Percentiles rank a stretch among this genome's conserved stretches.
phyloP scores from a whole-genome alignment of 345 rosid genomes.

The Boechera stricta region DNA sequence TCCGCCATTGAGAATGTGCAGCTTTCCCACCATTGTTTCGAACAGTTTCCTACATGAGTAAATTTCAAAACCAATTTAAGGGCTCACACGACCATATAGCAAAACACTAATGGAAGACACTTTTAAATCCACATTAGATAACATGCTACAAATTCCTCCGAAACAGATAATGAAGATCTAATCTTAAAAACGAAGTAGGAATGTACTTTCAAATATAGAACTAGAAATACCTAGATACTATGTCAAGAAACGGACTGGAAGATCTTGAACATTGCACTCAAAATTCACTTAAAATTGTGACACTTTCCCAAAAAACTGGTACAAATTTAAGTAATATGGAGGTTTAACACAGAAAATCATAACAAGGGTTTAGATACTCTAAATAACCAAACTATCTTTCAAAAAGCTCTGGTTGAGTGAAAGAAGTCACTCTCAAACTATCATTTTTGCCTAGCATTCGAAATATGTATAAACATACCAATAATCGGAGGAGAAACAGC shows the following conservation, averaged over 20 bases:
- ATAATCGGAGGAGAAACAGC: conserved; percentile 10
- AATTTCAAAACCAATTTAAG: conserved; percentile 33
- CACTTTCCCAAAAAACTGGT: conserved; percentile 12
- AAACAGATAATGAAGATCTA: conserved; percentile 25
- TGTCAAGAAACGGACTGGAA: conserved; percentile 27
- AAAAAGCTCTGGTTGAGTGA: conserved; percentile 26
- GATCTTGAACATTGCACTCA: conserved; percentile 11
- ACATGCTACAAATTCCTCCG: conserved; percentile 13
- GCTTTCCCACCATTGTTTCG: conserved; percentile 89
- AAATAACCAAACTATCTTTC: neutral
- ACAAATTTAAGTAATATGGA: conserved; percentile 2
- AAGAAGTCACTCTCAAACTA: conserved; percentile 12
- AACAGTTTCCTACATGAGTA: conserved; percentile 64
- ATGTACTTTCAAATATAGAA: conserved; percentile 10
- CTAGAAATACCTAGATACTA: conserved; percentile 8
- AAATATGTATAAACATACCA: conserved; percentile 14
- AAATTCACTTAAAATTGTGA: conserved; percentile 3
- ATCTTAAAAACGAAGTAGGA: conserved; percentile 17
- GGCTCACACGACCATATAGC: conserved; percentile 22
- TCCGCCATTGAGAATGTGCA: conserved; percentile 97
- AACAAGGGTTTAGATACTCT: conserved; percentile 15
- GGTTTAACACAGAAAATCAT: conserved; percentile 9
- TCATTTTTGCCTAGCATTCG: neutral
- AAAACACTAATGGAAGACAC: conserved; percentile 24
- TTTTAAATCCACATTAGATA: conserved; percentile 20